Base-by-base conservation (phyloP, 768 basidiomycete species). In the Cyclocybe aegerita region DNA sequence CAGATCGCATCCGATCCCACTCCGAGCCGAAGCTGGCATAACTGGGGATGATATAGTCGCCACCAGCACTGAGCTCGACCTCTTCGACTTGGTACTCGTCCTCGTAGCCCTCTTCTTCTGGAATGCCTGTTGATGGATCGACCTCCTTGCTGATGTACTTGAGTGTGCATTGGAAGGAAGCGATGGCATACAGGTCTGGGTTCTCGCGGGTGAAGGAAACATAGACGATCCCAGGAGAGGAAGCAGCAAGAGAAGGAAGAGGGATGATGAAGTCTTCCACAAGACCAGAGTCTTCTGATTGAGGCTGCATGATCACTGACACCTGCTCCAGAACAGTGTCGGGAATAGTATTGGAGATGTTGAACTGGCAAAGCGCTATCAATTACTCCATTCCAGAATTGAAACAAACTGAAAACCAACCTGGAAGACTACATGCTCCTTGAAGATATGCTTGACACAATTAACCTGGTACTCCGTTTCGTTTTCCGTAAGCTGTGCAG, bases 31-130 rank as follows among this genome's bases (percentile, higher is more conserved):
- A 98, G 16, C 90, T 90, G 9, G 83, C 85, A 61, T 98, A 98
- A 59, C 82, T 94, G n/a, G 97, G 96, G 36, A 95, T 75, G 62
- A 99, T 90, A 68, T 96, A 99, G 73, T 98, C 96, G 2, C 88
- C 86, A 30, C 88, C 90, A 9, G 92, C 95, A 52, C 88, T 86
- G 46, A 99, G 76, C 66, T 98, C 97, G 49, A 97, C 82, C 54
- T 98, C 97, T 68, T 99, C 97, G 38, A 98, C 74, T 68, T 93
- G 91, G 70, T 99, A 99, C 70, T 98, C 96, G 72, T 98, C 97
- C 64, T 94, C 91, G 68, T 98, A 99, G n/a, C 97, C 97, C 47
- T 97, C 95, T 56, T 90, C 93, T 70, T 99, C 97, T 7, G 97
- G 97, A 62, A 91, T 86, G 16, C 95, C 95, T 10, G 90, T 95